phyloP scores from a whole-genome alignment of 1,139 yeast genomes.

The Yamadazyma trypodendri region DNA sequence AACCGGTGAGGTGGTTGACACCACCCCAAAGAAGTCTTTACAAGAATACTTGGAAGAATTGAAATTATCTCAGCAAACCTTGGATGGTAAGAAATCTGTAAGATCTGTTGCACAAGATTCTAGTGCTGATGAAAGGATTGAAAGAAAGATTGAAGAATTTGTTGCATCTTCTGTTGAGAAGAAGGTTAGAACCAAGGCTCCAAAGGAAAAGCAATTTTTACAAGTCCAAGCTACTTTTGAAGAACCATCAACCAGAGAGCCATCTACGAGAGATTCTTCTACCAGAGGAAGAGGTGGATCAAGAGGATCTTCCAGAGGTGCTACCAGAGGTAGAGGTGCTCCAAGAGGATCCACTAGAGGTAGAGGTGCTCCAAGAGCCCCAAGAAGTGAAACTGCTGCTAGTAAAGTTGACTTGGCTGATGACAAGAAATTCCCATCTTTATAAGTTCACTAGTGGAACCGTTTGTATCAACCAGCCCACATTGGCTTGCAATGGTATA shows the following conservation, averaged over 20 bases:
- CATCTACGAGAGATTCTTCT: slow-evolving; percentile 16
- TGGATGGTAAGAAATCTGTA: slow-evolving; percentile 39
- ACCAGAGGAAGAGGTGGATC: slow-evolving; percentile 22
- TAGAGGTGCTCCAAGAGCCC: slow-evolving; percentile 16
- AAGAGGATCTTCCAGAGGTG: slow-evolving; percentile 19
- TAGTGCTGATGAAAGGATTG: slow-evolving; percentile 64
- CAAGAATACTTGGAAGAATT: slow-evolving; percentile 73
- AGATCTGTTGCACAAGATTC: slow-evolving; percentile 62
- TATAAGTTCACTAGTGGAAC: slow-evolving; percentile 19
- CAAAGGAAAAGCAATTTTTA: slow-evolving; percentile 68
- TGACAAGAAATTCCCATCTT: slow-evolving; percentile 67
- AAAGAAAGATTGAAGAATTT: slow-evolving; percentile 57
- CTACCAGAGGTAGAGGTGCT: slow-evolving; percentile 22
- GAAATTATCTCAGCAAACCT: slow-evolving; percentile 46
- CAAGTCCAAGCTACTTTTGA: slow-evolving; percentile 66
- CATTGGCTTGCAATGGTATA: background rate
- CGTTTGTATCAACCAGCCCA: background rate
- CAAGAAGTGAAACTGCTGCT: slow-evolving; percentile 20
- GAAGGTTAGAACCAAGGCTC: slow-evolving; percentile 60
- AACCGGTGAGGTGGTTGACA: slow-evolving; percentile 42
- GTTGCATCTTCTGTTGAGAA: slow-evolving; percentile 57
- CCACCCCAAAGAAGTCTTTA: slow-evolving; percentile 55
- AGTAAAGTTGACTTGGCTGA: slow-evolving; percentile 40
- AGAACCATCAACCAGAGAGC: slow-evolving; percentile 35
- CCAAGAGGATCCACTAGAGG: slow-evolving; percentile 23